Evolutionary conservation across 1,139 yeast genomes (phyloP).

Genomic region (Hyphopichia pseudoburtonii): DNA sequence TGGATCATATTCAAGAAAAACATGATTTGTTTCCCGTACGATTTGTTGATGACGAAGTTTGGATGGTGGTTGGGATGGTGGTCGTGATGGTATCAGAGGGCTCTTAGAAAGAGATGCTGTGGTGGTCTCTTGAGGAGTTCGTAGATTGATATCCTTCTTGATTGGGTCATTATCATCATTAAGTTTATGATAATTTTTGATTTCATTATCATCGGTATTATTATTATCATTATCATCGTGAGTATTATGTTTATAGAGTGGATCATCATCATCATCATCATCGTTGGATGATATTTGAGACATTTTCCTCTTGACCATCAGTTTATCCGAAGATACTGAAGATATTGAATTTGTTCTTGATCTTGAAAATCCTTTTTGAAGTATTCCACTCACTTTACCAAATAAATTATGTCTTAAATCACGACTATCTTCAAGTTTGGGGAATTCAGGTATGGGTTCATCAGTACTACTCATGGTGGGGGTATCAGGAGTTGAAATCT

Average conservation of each 20-base stretch:
- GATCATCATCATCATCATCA: constrained; percentile 6
- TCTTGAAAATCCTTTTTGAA: constrained; percentile 22
- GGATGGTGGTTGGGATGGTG: too few relatives aligned
- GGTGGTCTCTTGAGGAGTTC: too few relatives aligned
- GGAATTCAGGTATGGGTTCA: constrained; percentile 7
- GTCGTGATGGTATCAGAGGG: background rate
- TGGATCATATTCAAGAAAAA: constrained; percentile 86
- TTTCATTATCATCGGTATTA: background rate
- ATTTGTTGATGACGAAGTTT: background rate
- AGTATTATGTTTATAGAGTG: background rate
- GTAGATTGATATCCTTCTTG: too few relatives aligned
- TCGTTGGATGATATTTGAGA: constrained; percentile 9
- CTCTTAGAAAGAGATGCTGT: too few relatives aligned
- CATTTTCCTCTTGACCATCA: background rate
- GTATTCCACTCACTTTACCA: constrained; percentile 34
- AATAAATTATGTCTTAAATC: constrained; percentile 26
- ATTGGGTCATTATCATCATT: too few relatives aligned
- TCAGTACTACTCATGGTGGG: constrained; percentile 9
- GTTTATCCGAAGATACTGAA: constrained; percentile 9
- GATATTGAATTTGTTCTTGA: constrained; percentile 18
- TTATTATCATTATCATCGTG: background rate
- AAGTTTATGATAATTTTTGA: too few relatives aligned
- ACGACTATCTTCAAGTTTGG: constrained; percentile 12
- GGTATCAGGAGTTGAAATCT: constrained; percentile 12
- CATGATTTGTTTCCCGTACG: constrained; percentile 84